Conservation (phyloP, 2,329 filamentous ascomycete genomes). For the Clonostachys sp. region DNA sequence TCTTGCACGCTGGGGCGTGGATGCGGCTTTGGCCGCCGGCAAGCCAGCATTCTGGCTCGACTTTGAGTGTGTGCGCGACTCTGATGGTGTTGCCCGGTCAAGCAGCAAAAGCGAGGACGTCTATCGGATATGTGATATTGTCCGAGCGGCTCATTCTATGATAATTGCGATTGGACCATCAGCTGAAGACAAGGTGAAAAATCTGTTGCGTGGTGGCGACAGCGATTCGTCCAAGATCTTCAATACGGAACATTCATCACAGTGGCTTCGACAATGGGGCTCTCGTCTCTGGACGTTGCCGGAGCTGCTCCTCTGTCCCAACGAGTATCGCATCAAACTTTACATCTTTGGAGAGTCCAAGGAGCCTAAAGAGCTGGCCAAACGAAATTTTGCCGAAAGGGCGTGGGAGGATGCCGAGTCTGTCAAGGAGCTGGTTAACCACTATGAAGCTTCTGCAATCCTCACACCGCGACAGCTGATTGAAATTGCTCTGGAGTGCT, state of each 20-base stretch:
- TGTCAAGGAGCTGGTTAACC: conserved; percentile 35
- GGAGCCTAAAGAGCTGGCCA: conserved; percentile 16
- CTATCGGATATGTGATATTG: conserved; percentile 38
- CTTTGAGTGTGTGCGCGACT: conserved; percentile 32
- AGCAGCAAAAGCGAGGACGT: conserved; percentile 17
- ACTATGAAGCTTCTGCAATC: conserved; percentile 34
- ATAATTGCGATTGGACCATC: conserved; percentile 30
- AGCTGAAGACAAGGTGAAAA: conserved; percentile 1
- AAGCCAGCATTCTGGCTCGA: conserved; percentile 35
- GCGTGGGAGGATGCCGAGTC: conserved; percentile 31
- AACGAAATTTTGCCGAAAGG: conserved; percentile 31
- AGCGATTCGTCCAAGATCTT: conserved; percentile 12
- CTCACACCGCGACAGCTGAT: conserved; percentile 34
- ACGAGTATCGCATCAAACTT: conserved; percentile 8
- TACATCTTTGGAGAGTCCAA: conserved; percentile 6
- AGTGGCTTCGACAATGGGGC: conserved; percentile 33
- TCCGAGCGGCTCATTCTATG: conserved; percentile 32
- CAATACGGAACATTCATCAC: conserved; percentile 1
- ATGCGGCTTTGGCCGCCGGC: conserved; percentile 26
- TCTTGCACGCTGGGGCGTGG: conserved; percentile 27
- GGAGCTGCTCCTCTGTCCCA: conserved; percentile 19
- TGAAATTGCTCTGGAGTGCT: conserved; percentile 18
- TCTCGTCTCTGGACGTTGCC: conserved; percentile 40
- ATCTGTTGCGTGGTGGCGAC: conserved; percentile 10
- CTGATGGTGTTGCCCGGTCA: conserved; percentile 17